Conservation (phyloP, 2,329 filamentous ascomycete genomes). For the Geosmithia putterillii region DNA sequence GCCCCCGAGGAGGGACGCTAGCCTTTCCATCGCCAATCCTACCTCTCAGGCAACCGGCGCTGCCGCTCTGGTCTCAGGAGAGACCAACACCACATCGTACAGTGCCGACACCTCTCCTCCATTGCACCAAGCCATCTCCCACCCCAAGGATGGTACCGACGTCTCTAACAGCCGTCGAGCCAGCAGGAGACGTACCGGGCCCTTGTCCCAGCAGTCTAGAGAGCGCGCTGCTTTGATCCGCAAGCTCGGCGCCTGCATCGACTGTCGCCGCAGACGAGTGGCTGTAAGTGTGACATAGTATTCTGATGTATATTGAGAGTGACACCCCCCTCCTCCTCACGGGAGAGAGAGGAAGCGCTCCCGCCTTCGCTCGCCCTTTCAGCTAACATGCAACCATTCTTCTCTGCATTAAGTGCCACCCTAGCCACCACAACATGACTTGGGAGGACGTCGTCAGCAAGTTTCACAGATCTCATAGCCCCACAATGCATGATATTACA, state of each 20-base stretch:
- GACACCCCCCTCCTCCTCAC: not conserved
- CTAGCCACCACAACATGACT: conserved; percentile 47
- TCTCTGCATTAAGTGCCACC: conserved; percentile 34
- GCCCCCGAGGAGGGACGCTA: conserved; percentile 31
- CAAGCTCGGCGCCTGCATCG: conserved; percentile 44
- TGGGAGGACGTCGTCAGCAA: conserved; percentile 47
- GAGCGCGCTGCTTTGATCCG: conserved; percentile 47
- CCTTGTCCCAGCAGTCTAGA: conserved; percentile 43
- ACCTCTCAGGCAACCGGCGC: conserved; percentile 37
- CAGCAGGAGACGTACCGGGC: conserved; percentile 46
- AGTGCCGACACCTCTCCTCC: conserved; percentile 40
- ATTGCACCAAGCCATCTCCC: conserved; percentile 39
- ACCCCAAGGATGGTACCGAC: conserved; percentile 42
- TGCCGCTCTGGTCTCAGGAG: conserved; percentile 26
- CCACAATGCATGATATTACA: conserved; percentile 35
- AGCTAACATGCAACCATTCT: conserved; percentile 5
- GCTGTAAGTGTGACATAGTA: conserved; percentile 32
- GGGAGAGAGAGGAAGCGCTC: no score
- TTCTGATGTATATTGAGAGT: no score
- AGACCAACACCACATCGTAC: conserved; percentile 37
- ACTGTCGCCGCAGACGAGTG: conserved; percentile 44
- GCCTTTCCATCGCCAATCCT: conserved; percentile 32
- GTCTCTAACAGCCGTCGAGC: conserved; percentile 39
- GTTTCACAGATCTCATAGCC: conserved; percentile 39
- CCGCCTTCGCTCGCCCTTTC: not conserved